These are phyloP conservation scores for Pyrenula massariospora DNA, from an alignment of 495 filamentous ascomycete genomes.

Conservation along the genomic window DNA sequence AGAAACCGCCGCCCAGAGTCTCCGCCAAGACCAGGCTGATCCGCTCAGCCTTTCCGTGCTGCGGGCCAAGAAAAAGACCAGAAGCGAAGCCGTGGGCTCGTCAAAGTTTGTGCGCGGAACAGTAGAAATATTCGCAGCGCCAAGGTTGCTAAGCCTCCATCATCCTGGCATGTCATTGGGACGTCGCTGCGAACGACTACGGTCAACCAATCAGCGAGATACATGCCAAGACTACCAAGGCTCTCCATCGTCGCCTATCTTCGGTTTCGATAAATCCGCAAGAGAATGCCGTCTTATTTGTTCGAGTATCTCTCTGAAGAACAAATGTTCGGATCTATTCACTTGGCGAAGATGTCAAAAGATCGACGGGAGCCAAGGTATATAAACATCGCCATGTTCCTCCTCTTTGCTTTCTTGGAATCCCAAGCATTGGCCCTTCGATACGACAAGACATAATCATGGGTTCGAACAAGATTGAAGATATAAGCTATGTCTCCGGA, in stretches of 20 bases:
- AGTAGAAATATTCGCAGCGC: neutral
- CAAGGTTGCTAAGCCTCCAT: neutral
- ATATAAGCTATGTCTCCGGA: constrained; percentile 33
- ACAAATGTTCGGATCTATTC: neutral
- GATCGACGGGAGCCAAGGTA: neutral
- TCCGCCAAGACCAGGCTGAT: neutral
- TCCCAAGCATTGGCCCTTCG: too few relatives aligned
- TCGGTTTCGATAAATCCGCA: too few relatives aligned
- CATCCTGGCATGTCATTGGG: neutral
- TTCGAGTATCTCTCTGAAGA: too few relatives aligned
- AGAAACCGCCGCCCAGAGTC: neutral
- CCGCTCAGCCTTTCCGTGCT: neutral
- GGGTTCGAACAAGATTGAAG: constrained; percentile 9
- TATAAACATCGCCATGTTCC: neutral
- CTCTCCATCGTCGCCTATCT: neutral
- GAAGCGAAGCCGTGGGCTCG: neutral
- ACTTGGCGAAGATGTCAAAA: neutral
- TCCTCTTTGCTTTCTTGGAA: neutral
- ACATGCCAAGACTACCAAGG: neutral
- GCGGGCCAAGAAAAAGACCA: neutral
- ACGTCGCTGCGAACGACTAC: neutral
- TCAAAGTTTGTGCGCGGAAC: neutral
- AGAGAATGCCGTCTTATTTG: too few relatives aligned
- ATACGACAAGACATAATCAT: constrained; percentile 1
- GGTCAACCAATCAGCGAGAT: neutral